These are phyloP conservation scores for Metschnikowia rubicola DNA, from an alignment of 805 yeast species.

Conservation along the genomic window DNA sequence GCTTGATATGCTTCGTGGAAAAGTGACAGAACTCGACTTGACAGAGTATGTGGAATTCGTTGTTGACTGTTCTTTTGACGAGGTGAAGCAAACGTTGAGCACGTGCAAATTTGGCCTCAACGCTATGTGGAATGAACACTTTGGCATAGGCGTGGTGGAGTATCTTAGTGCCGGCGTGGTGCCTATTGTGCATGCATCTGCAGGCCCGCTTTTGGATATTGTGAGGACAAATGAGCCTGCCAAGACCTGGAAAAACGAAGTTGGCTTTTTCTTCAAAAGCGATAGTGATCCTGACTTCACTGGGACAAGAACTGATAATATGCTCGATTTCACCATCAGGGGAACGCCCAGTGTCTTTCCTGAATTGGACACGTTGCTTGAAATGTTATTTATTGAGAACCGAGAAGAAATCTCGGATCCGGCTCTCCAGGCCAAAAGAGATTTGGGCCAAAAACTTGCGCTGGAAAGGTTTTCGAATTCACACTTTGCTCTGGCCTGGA, in stretches of 20 bases:
- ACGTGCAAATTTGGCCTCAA: conserved; percentile 75
- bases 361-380: conserved; percentile 48
- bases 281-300: conserved; percentile 67
- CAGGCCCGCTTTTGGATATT: conserved; percentile 90
- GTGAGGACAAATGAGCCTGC: conserved; percentile 36
- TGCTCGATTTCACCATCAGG: conserved; percentile 5
- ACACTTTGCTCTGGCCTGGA: conserved; percentile 57
- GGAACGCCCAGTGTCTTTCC: conserved; percentile 32
- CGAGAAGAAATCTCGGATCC: conserved; percentile 23
- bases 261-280: conserved; percentile 81
- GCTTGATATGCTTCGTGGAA: conserved; percentile 46
- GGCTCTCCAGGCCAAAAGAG: conserved; percentile 41
- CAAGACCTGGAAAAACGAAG: conserved; percentile 36
- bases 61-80: conserved; percentile 70
- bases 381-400: conserved; percentile 36
- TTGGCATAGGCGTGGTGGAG: conserved; percentile 96
- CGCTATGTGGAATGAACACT: conserved; percentile 99
- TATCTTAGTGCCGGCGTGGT: conserved; percentile 81
- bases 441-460: conserved; percentile 44
- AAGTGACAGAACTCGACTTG: conserved; percentile 32
- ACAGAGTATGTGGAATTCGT: conserved; percentile 48
- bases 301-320: conserved; percentile 8
- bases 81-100: conserved; percentile 52
- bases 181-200: conserved; percentile 90
- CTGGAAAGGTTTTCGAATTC: conserved; percentile 58